Percentiles rank a stretch among this genome's conserved stretches.
These are phyloP conservation scores for Malus fusca DNA, from an alignment of 306 rosid genomes.

Conservation along the genomic window DNA sequence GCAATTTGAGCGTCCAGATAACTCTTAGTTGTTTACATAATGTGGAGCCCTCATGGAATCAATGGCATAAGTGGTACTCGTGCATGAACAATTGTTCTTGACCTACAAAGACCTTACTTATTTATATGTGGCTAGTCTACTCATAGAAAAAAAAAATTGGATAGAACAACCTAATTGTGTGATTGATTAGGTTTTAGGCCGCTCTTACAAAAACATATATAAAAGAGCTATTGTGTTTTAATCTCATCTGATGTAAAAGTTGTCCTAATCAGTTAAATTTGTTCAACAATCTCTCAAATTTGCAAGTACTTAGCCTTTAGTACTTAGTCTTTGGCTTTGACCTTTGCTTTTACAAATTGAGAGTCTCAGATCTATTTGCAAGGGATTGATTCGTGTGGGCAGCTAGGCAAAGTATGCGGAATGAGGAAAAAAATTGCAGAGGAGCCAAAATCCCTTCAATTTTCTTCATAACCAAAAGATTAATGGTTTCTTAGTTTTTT, in stretches of 20 bases:
- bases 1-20: neutral
- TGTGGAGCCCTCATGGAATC: too few species aligned
- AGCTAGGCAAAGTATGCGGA: neutral
- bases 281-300: neutral
- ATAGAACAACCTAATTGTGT: neutral
- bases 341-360: neutral
- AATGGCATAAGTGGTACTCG: too few species aligned
- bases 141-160: neutral
- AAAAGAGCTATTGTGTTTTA: neutral
- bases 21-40: neutral
- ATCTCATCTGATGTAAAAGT: too few species aligned
- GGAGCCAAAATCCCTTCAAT: neutral
- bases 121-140: neutral
- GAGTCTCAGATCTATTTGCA: neutral
- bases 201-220: too few species aligned
- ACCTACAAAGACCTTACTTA: too few species aligned
- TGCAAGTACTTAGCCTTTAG: neutral
- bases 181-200: too few species aligned
- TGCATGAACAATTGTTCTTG: too few species aligned
- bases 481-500: too few species aligned
- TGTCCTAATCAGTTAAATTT: too few species aligned
- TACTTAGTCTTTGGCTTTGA: neutral
- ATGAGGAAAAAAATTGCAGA: neutral
- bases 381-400: neutral
- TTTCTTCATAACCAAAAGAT: too few species aligned